Conservation (phyloP, 148 eudicot genomes). For the Chenopodium suecicum region DNA sequence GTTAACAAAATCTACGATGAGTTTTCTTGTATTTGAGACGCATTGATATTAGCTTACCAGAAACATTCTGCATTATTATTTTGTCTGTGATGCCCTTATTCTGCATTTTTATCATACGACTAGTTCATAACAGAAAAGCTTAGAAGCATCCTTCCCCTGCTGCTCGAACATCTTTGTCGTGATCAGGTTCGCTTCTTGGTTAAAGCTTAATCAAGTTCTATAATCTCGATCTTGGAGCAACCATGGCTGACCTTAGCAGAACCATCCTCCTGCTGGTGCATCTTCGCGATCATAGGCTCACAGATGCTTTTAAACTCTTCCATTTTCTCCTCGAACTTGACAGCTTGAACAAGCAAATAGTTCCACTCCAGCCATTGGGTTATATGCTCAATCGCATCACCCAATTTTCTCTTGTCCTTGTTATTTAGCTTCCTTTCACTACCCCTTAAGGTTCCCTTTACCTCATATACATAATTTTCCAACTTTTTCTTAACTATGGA, state of each 20-base stretch:
- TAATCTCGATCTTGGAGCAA: not conserved
- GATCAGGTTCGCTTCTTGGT: not conserved
- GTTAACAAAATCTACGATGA: no score
- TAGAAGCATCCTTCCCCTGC: no score
- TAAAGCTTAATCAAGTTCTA: not conserved
- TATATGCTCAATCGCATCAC: not conserved
- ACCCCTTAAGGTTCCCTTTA: not conserved
- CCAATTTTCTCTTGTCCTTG: not conserved
- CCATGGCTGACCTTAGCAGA: not conserved
- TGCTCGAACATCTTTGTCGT: not conserved
- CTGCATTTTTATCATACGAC: no score
- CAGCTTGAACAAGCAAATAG: not conserved
- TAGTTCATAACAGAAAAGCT: no score
- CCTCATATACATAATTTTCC: constrained; percentile 2
- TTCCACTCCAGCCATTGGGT: constrained; percentile 6
- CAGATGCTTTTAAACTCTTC: not conserved
- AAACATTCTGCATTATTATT: no score
- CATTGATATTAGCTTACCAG: no score
- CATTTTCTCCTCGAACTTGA: constrained; percentile 7
- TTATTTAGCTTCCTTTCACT: not conserved
- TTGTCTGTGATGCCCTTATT: no score
- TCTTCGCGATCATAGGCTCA: not conserved
- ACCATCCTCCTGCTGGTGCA: not conserved
- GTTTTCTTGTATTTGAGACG: no score
- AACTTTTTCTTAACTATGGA: not conserved